A percentile compares a stretch with the other conserved stretches of the same genome.
Conservation (phyloP, 2,329 filamentous ascomycete genomes). For the Arachnopeziza araneosa region DNA sequence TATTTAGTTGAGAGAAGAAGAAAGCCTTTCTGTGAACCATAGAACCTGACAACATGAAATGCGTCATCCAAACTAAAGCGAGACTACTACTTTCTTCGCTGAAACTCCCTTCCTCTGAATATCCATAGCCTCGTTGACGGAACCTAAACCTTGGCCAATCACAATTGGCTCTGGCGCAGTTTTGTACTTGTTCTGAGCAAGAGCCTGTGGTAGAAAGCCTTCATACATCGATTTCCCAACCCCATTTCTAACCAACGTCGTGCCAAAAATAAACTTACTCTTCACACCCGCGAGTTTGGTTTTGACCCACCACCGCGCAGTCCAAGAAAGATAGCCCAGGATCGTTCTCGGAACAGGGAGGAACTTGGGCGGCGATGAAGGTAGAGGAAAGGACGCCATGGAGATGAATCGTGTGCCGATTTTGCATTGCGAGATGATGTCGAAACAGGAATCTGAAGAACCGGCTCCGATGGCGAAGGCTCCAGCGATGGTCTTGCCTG, state of each 20-base stretch:
- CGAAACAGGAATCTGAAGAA: not conserved
- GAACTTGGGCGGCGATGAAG: not conserved
- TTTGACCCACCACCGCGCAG: not conserved
- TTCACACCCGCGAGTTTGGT: not conserved
- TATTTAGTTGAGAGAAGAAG: too few relatives aligned
- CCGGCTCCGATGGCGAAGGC: not conserved
- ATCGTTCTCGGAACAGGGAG: not conserved
- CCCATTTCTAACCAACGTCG: not conserved
- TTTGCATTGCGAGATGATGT: not conserved
- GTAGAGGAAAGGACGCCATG: not conserved
- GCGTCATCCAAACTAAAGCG: not conserved
- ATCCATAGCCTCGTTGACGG: slow-evolving; percentile 37
- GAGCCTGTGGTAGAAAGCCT: slow-evolving; percentile 35
- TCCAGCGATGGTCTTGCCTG: not conserved
- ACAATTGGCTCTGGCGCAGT: slow-evolving; percentile 36
- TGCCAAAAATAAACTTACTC: not conserved
- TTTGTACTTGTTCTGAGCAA: slow-evolving; percentile 32
- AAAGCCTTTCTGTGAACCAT: not conserved
- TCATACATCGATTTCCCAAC: not conserved
- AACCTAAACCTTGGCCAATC: slow-evolving; percentile 37
- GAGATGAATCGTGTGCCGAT: not conserved
- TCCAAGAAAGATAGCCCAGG: not conserved
- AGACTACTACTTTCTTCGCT: slow-evolving; percentile 35
- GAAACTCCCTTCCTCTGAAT: slow-evolving; percentile 35
- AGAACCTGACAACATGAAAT: too few relatives aligned